phyloP scores from a whole-genome alignment of 2,329 filamentous ascomycete species.

The Cordyceps militaris region DNA sequence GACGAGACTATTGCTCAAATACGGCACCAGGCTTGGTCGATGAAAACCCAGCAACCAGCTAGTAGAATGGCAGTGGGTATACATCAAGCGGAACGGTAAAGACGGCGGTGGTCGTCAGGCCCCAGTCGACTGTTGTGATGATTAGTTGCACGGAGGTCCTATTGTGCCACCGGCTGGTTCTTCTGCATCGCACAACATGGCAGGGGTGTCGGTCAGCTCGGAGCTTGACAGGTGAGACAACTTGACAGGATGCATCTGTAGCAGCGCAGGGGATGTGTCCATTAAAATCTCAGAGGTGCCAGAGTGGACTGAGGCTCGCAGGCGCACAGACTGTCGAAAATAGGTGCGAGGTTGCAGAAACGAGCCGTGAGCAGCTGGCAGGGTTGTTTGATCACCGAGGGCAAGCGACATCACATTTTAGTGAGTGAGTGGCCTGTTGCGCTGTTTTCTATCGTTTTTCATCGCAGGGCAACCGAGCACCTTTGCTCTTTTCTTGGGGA shows the following conservation, averaged over 20 bases:
- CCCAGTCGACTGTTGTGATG: not conserved
- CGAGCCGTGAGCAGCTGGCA: not conserved
- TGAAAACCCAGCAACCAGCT: not conserved
- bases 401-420: not conserved
- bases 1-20: not conserved
- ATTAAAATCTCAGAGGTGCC: not conserved
- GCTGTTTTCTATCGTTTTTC: not conserved
- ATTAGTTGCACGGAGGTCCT: not conserved
- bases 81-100: not conserved
- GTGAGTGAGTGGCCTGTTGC: not conserved
- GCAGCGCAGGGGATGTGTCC: no score
- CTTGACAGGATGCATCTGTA: not conserved
- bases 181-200: not conserved
- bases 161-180: not conserved
- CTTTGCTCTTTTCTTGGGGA: not conserved
- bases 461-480: not conserved
- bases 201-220: slow-evolving; percentile 1
- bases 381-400: not conserved
- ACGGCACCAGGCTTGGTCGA: not conserved
- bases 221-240: not conserved
- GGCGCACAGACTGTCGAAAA: not conserved
- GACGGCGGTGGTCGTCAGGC: not conserved
- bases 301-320: not conserved
- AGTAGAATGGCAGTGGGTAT: not conserved
- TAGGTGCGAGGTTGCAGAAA: not conserved